Evolutionary conservation across 1,284 basidiomycete genomes (phyloP), one percentile per base, ranked within the genome.

Genomic region (Limonomyces culmigenus): DNA sequence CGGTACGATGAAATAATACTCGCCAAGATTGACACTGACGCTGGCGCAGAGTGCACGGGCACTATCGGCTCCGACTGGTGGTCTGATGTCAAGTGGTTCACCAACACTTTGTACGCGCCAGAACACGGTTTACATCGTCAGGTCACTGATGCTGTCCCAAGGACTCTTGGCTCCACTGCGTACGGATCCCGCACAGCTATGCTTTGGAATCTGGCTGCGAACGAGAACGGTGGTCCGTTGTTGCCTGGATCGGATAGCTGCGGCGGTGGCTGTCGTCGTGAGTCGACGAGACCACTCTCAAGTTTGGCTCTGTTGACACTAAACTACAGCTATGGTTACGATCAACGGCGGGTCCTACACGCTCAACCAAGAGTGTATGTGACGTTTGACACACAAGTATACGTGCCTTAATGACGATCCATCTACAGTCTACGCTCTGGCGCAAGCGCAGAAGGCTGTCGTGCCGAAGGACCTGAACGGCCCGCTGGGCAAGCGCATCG

Each of bases 11-110:
- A 27, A 27, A n/a, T 27, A 27, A 27, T n/a, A 8, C 8, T 27
- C 23, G n/a, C 23, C n/a, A 27, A 27, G n/a, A 27, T n/a, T 8
- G 8, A 27, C 23, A 27, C n/a, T 27, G 8, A 27, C 8, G n/a
- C 23, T 8, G 8, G n/a, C 23, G 23, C 23, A 27, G 68, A 70
- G 39, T 69, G 68, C 45, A 52, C 63, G 8, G 66, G 67, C 12
- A 49, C 46, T 3, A 47, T 61, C 32, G 64, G 63, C 17, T 67
- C 65, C 14, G 76, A 83, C 49, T 83, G 77, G 76, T 84, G 78
- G 77, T 59, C 54, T 39, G 75, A 81, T 43, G 72, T 80, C 52
- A 80, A 80, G 74, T 80, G 74, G 76, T 74, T 76, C 45, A 73
- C 79, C 64, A 67, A 78, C 42, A 76, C 77, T 43, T 55, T 83